Conservation (phyloP, 176 grass and related monocot species). For the Areca catechu region DNA sequence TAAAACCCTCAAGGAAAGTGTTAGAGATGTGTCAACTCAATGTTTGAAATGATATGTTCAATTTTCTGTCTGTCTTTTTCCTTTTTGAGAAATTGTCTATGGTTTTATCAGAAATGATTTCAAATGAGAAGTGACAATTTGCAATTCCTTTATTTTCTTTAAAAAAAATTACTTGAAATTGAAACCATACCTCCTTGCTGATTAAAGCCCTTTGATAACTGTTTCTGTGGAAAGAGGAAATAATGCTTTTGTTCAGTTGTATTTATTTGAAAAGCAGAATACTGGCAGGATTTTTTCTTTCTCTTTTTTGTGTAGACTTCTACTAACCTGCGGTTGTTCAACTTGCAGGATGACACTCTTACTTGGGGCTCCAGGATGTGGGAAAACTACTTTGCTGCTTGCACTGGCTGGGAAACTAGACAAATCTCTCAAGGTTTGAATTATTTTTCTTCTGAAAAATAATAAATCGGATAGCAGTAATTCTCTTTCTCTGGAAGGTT, state of each 20-base stretch:
- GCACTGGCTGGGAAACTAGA: slow-evolving; percentile 61
- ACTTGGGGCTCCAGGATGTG: slow-evolving; percentile 63
- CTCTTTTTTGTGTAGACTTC: background rate
- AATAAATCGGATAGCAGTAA: background rate
- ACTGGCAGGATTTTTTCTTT: background rate
- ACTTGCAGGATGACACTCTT: slow-evolving; percentile 64
- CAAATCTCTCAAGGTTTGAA: slow-evolving; percentile 40
- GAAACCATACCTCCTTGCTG: no score
- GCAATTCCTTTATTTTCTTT: no score
- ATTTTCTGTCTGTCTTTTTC: background rate
- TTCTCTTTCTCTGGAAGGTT: background rate
- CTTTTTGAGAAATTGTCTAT: background rate
- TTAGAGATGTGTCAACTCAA: background rate
- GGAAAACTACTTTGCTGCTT: slow-evolving; percentile 68
- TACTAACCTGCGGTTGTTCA: background rate
- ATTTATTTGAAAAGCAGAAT: background rate
- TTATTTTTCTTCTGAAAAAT: background rate
- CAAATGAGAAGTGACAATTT: no score
- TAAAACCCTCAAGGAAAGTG: slow-evolving; percentile 57
- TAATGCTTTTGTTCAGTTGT: background rate
- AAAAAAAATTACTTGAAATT: no score
- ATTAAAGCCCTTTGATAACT: no score
- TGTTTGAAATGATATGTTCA: background rate
- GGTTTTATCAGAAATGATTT: no score
- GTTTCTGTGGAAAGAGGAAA: no score